Evolutionary conservation across 129 eudicot species (phyloP), one percentile per base, ranked within the genome.

Genomic region (Ambrosia trifida): DNA sequence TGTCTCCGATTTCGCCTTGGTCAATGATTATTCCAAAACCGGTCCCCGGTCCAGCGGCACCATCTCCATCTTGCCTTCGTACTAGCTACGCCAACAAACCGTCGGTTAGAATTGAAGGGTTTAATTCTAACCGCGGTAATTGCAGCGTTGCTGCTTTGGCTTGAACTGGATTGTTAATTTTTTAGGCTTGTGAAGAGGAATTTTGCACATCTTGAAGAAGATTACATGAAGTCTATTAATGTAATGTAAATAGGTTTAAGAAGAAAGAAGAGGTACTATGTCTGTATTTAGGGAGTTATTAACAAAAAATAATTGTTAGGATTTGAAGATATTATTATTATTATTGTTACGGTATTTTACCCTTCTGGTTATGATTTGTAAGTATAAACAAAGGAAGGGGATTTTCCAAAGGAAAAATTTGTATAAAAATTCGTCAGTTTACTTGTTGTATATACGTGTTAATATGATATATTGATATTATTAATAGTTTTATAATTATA

Each of bases 111-210:
- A 54, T 94, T 28, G 97, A 89, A 75, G 98, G 98, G 74, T 94
- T 94, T 32, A 92, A 89, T 62, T 91, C 93, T 46, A 79, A 79
- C 59, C 81, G 97, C 43, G 85, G 93, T 60, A 86, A 80, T 79
- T 83, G 98, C 85, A 89, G 95, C 81, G 86, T 94, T 85, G 91
- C 97, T 54, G 79, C 98, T 75, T 72, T 94, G 75, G 98, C 98
- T 43, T 92, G 72, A 77, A 61, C 65, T 52, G 60, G 74, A n/a
- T 16, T 71, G 36, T 56, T 31, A 28, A 8, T 52, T 18, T 52
- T 58, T 59, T 67, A 57, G 70, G 80, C 7, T 46, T 68, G 50
- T 16, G 71, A 77, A 30, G 81, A 64, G 77, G 81, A 70, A 30
- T 78, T 78, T 78, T 78, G 77, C 72, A 52, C 56, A 78, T 64